Conservation (phyloP, 305 asterid genomes). For the Salvia sclarea region DNA sequence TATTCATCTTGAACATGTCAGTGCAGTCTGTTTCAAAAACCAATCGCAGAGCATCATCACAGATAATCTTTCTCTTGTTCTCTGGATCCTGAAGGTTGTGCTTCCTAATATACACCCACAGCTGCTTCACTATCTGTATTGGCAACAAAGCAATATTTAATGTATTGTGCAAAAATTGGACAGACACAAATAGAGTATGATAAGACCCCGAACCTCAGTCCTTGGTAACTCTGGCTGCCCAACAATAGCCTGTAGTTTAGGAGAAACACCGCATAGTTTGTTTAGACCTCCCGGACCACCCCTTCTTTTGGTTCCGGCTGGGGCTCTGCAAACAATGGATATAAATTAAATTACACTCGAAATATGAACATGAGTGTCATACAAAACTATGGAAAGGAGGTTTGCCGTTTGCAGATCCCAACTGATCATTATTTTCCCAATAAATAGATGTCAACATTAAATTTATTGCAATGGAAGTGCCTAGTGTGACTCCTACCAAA, state of each 20-base stretch:
- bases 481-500: not conserved
- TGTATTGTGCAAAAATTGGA: not conserved
- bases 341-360: not conserved
- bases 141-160: conserved; percentile 14
- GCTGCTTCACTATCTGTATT: conserved; percentile 63
- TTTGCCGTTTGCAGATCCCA: not conserved
- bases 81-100: conserved; percentile 79
- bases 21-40: conserved; percentile 69
- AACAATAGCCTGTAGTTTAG: conserved; percentile 73
- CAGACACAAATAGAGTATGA: not conserved
- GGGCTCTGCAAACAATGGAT: conserved; percentile 39
- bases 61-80: conserved; percentile 66
- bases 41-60: conserved; percentile 58
- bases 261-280: conserved; percentile 83
- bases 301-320: conserved; percentile 70
- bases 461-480: not conserved
- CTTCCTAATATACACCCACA: conserved; percentile 70
- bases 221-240: conserved; percentile 79
- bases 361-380: not conserved
- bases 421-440: not conserved
- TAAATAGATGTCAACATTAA: not conserved
- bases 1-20: conserved; percentile 85
- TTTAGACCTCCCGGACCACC: conserved; percentile 85
- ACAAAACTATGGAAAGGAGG: not conserved
- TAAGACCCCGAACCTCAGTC: conserved; percentile 62